Conservation (phyloP, 2,329 filamentous ascomycete species). For the Zymoseptoria brevis region DNA sequence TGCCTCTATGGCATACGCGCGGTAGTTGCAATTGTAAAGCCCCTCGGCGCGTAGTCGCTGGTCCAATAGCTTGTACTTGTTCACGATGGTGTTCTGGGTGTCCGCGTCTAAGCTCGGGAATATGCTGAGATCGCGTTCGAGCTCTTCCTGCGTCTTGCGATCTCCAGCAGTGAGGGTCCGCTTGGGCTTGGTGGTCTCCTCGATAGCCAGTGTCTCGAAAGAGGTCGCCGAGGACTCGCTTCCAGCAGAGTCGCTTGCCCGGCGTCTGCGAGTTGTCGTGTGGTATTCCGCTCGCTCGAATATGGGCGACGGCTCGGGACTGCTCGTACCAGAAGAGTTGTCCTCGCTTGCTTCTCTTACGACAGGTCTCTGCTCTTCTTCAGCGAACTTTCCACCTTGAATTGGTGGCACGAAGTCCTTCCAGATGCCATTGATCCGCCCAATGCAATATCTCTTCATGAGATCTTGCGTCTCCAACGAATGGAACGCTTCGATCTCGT, state of each 20-base stretch:
- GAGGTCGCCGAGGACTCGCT: constrained; percentile 51
- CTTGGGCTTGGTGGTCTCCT: constrained; percentile 32
- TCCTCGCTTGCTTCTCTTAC: constrained; percentile 20
- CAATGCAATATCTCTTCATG: constrained; percentile 80
- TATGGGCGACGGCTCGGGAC: constrained; percentile 46
- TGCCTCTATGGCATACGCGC: constrained; percentile 66
- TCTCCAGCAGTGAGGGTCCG: constrained; percentile 49
- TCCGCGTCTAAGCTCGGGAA: constrained; percentile 69
- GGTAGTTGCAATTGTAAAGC: constrained; percentile 78
- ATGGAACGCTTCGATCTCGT: constrained; percentile 93
- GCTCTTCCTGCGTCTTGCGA: constrained; percentile 63
- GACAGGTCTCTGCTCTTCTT: constrained; percentile 35
- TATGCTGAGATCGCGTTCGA: constrained; percentile 65
- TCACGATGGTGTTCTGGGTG: constrained; percentile 67
- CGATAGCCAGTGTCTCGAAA: constrained; percentile 44
- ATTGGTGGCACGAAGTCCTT: constrained; percentile 83
- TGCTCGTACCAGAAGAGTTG: constrained; percentile 44
- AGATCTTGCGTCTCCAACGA: constrained; percentile 65
- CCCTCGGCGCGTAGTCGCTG: constrained; percentile 63
- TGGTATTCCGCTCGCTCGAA: constrained; percentile 47
- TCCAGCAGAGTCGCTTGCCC: constrained; percentile 25
- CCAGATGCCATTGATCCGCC: constrained; percentile 73
- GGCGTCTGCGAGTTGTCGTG: constrained; percentile 30
- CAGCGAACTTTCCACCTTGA: constrained; percentile 73
- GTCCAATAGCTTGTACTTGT: constrained; percentile 74